Conservation (phyloP, 2,329 filamentous ascomycete genomes). For the Xylariaceae sp. region DNA sequence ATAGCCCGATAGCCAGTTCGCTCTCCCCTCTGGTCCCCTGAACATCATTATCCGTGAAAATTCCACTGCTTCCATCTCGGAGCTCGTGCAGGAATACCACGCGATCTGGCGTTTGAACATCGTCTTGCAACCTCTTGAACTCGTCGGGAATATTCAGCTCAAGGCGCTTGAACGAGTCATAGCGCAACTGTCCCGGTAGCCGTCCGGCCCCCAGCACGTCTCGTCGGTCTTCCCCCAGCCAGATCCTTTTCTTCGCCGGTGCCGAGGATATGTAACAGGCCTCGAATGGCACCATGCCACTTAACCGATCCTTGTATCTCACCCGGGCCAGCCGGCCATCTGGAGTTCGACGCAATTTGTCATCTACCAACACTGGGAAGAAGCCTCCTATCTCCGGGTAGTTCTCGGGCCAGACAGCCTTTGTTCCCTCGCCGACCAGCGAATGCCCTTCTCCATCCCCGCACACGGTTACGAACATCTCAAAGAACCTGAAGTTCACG, state of each 20-base stretch:
- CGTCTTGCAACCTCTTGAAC: conserved; percentile 5
- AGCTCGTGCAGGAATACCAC: conserved; percentile 23
- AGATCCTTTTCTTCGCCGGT: conserved; percentile 31
- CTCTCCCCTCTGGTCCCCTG: conserved; percentile 14
- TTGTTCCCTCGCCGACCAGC: conserved; percentile 24
- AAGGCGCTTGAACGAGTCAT: conserved; percentile 13
- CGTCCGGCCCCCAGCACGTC: conserved; percentile 38
- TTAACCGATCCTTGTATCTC: conserved; percentile 28
- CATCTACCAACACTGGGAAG: conserved; percentile 19
- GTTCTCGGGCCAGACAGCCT: conserved; percentile 21
- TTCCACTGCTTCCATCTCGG: neutral
- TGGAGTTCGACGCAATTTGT: conserved; percentile 9
- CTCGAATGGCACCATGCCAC: conserved; percentile 39
- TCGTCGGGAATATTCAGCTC: conserved; percentile 17
- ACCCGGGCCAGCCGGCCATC: neutral
- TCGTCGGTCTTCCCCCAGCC: conserved; percentile 38
- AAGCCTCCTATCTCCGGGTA: conserved; percentile 20
- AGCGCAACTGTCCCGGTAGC: conserved; percentile 34
- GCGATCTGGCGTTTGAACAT: conserved; percentile 21
- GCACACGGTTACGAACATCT: conserved; percentile 30
- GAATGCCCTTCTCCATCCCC: conserved; percentile 15
- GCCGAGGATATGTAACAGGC: conserved; percentile 37
- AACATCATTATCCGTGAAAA: conserved; percentile 19
- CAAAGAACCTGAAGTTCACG: conserved; percentile 24
- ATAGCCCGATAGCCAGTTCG: conserved; percentile 16